These are phyloP conservation scores for Sophora flavescens DNA, from an alignment of 306 rosid genomes.

Conservation along the genomic window DNA sequence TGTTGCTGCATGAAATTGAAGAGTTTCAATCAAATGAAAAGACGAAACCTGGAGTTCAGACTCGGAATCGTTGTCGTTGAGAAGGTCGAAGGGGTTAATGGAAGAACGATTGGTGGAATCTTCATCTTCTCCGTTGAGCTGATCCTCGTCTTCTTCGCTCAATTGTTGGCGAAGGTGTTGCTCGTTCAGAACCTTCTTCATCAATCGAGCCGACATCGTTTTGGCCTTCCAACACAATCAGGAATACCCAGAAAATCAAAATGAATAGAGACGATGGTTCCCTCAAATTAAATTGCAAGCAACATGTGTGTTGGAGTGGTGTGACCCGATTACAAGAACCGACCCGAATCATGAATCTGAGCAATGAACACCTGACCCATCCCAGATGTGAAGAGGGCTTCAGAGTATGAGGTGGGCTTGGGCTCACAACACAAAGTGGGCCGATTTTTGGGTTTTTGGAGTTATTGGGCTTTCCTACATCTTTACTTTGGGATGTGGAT, in stretches of 20 bases:
- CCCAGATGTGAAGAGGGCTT: no score
- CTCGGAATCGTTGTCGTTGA: conserved; percentile 61
- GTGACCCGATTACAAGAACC: no score
- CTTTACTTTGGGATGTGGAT: no score
- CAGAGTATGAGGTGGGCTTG: background rate
- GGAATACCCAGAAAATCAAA: background rate
- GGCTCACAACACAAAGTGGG: background rate
- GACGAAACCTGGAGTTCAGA: conserved; percentile 64
- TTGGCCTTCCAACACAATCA: background rate
- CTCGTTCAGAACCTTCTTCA: conserved; percentile 75
- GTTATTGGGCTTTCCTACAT: background rate
- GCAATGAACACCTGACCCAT: no score
- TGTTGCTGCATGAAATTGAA: background rate
- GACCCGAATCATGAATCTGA: no score
- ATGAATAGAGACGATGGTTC: background rate
- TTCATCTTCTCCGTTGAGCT: conserved; percentile 44
- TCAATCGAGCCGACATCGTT: conserved; percentile 82
- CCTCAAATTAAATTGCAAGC: conserved; percentile 24
- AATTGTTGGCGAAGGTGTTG: conserved; percentile 49
- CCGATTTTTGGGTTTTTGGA: background rate
- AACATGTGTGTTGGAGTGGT: no score
- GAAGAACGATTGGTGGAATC: conserved; percentile 54
- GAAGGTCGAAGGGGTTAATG: conserved; percentile 85
- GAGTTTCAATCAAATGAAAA: background rate
- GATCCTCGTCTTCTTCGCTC: conserved; percentile 50